phyloP scores from a whole-genome alignment of 352 stramenopile species.

The Blastocystis sp. region DNA sequence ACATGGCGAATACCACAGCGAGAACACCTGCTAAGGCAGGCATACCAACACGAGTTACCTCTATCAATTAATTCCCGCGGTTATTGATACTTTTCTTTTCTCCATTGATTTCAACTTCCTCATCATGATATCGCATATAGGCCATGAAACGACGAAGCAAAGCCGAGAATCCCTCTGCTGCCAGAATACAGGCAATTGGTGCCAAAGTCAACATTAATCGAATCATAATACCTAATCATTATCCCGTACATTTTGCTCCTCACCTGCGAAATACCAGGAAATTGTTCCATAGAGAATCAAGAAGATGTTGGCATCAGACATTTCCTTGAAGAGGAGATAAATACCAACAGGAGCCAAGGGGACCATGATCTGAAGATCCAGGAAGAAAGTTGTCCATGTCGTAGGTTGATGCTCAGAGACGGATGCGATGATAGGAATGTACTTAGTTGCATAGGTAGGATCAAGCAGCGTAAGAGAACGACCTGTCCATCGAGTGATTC shows the following conservation, averaged over 20 bases:
- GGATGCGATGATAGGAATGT: constrained; percentile 88
- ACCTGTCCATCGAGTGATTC: constrained; percentile 76
- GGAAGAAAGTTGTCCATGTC: constrained; percentile 88
- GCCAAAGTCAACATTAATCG: constrained; percentile 85
- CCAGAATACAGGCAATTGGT: constrained; percentile 85
- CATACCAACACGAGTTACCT: neutral
- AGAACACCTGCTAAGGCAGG: constrained; percentile 68
- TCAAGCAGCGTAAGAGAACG: constrained; percentile 84
- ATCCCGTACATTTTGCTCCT: no score
- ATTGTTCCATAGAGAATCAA: constrained; percentile 86
- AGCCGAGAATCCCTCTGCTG: constrained; percentile 80
- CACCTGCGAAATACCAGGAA: constrained; percentile 85
- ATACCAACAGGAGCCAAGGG: constrained; percentile 85
- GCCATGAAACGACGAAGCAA: constrained; percentile 72
- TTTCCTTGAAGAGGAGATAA: constrained; percentile 83
- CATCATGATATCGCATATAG: constrained; percentile 63
- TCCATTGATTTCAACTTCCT: constrained; percentile 27
- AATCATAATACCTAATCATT: constrained; percentile 71
- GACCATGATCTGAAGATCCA: constrained; percentile 85
- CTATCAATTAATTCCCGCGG: neutral
- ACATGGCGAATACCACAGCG: constrained; percentile 74
- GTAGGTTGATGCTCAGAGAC: constrained; percentile 88
- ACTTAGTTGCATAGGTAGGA: constrained; percentile 86
- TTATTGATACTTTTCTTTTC: constrained; percentile 42
- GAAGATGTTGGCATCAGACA: constrained; percentile 85